Evolutionary conservation across 441 rosid genomes (phyloP).

Genomic region (Rhodomyrtus psidioides): DNA sequence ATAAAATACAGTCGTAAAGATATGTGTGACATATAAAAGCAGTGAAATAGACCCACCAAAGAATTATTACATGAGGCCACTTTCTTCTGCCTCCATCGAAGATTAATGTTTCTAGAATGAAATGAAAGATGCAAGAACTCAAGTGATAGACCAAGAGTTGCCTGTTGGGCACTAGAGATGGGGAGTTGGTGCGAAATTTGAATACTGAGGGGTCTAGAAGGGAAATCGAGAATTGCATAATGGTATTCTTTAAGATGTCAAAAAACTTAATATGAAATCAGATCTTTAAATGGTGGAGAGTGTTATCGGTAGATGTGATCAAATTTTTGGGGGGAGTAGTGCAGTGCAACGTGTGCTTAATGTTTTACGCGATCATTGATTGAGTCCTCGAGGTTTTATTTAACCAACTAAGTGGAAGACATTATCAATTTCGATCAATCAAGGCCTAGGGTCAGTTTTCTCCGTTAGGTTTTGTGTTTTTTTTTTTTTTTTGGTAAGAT

Average conservation of each 20-base stretch:
- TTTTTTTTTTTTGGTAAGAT: too few species aligned
- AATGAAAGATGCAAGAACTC: slow-evolving; percentile 23
- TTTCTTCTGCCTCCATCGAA: slow-evolving; percentile 1
- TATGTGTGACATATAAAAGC: not conserved
- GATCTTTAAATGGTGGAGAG: not conserved
- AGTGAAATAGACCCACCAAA: slow-evolving; percentile 45
- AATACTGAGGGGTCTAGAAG: not conserved
- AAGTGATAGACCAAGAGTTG: too few species aligned
- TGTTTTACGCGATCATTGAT: too few species aligned
- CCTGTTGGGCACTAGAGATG: too few species aligned
- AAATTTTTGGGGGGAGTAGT: not conserved
- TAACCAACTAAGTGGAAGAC: not conserved
- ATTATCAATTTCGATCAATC: not conserved
- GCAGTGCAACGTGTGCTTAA: not conserved
- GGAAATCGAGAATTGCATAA: not conserved
- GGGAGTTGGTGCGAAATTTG: too few species aligned
- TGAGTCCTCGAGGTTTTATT: not conserved
- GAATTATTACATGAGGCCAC: slow-evolving; percentile 37
- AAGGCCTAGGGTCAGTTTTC: not conserved
- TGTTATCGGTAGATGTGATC: not conserved
- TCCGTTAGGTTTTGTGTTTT: slow-evolving; percentile 23
- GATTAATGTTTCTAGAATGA: slow-evolving; percentile 10
- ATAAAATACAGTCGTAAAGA: too few species aligned
- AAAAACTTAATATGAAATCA: not conserved
- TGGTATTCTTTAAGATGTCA: not conserved